Evolutionary conservation across 176 grass and related monocot genomes (phyloP).

Genomic region (Paspalum vaginatum): DNA sequence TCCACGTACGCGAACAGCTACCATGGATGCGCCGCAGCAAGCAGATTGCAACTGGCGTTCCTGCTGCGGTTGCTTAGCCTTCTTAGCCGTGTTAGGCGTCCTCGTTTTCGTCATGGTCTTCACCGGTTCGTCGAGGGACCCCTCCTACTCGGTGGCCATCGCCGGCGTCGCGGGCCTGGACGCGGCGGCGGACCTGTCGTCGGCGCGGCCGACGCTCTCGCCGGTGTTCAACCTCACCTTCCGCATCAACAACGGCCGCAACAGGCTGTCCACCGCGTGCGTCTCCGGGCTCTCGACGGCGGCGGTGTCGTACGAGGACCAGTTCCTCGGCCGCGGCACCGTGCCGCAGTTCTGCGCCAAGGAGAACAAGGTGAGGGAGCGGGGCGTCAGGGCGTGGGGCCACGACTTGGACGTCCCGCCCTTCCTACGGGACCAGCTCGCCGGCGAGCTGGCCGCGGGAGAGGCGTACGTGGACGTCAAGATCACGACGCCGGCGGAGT

Average conservation of each 20-base stretch:
- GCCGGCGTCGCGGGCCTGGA: slow-evolving; percentile 22
- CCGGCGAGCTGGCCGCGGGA: not conserved
- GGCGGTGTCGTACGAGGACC: slow-evolving; percentile 31
- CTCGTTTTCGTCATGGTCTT: not conserved
- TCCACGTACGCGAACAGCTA: no score
- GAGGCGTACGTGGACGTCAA: slow-evolving; percentile 18
- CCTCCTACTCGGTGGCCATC: slow-evolving; percentile 27
- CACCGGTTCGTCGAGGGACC: rapidly evolving
- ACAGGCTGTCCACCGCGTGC: not conserved
- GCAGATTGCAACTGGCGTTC: no score
- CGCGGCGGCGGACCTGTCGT: not conserved
- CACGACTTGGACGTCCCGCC: slow-evolving; percentile 8
- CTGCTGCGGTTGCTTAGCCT: no score
- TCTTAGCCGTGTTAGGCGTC: not conserved
- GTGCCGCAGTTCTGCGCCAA: not conserved
- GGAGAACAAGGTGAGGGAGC: not conserved
- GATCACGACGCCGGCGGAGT: slow-evolving; percentile 7
- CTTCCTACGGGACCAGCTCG: not conserved
- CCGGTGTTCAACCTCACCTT: slow-evolving; percentile 42
- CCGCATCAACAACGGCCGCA: not conserved
- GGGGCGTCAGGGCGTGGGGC: slow-evolving; percentile 26
- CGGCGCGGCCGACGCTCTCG: not conserved
- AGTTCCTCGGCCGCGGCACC: slow-evolving; percentile 23
- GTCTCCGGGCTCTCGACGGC: not conserved
- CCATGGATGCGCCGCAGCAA: no score